Evolutionary conservation across 1,139 yeast genomes (phyloP), one percentile per base, ranked within the genome.

Genomic region (Scheffersomyces cryptocercus): DNA sequence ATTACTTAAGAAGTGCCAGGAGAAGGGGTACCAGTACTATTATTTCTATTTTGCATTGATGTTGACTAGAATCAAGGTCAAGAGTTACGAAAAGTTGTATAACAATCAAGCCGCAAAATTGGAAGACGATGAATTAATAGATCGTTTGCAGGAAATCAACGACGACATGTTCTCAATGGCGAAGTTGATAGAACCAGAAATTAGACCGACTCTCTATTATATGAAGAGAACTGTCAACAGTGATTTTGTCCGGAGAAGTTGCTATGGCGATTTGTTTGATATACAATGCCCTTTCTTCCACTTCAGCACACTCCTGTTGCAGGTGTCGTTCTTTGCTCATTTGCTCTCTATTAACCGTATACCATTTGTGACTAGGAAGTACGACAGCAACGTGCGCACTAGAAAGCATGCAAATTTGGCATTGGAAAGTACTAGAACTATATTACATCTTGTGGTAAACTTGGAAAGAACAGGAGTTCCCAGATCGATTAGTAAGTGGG

Each of bases 401-500:
- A 28, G 28, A 26, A 20, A 33, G 9, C 43, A 29, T 20, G 52
- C 47, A 7, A 40, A 45, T 28, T 16, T 46, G 7, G 43, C 55
- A 6, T 39, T 50, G 29, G 44, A 51, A 12, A 30, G 44, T 15
- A 43, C 55, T 0, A 42, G 55, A 35, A 44, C 46, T 4, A 26
- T 51, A 0, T 33, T 53, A 20, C 35, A 40, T 8, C 29, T 51
- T 28, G 44, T 42, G 3, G 31, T 42, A 8, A 45, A 40, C 10
- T 37, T 44, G 34, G 43, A 47, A 26, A 42, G 32, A 12, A 40
- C 47, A 6, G 47, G 44, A 1, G 40, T 57, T 1, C 59, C 66
- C 1, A 50, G 55, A 20, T 52, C 70, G 1, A 62, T 61, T 37
- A 46, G 54, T 28, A 64, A 61, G 38, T 68, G 73, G 73, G 48